Base-by-base conservation (phyloP, 805 yeast species). In the Ascoidea tarda region DNA sequence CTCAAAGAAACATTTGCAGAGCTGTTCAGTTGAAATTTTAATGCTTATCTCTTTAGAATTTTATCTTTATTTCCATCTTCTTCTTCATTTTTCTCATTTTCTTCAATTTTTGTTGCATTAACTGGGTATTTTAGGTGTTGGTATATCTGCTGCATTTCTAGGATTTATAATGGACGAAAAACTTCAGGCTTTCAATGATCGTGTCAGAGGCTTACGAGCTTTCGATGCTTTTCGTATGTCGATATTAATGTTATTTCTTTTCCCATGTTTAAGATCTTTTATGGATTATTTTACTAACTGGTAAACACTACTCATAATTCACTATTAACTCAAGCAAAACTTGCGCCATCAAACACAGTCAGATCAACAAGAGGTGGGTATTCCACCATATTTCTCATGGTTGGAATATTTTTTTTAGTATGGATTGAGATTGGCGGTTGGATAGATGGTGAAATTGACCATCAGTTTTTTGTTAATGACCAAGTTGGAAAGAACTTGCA, bases 401-500 rank as follows among this genome's bases (percentile, higher is more conserved):
- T 84, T 32, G 72, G 76, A 54, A 76, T 85, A 16, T 60, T 87
- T 14, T 78, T 88, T 61, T 70, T 90, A 45, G 66, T 87, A 5
- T 91, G 95, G 87, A 78, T 87, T 12, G 95, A 90, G 63, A 67
- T 89, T 33, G 96, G 97, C 6, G 83, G 85, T 12, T 87, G 75
- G 63, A 71, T 90, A 53, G 96, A 93, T 52, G 97, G 97, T 2
- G 75, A 75, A 53, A 76, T 84, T 6, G 88, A 82, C 60, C 85
- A 83, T 58, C 86, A 82, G 59, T 93, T 87, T 64, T 70, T 74
- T 3, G 95, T 93, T 5, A 95, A 87, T 60, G 71, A 74, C 44
- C 69, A 70, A 4, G 67, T 87, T 14, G 68, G 66, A n/a, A 68
- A 74, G 52, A 77, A 76, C 53, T 74, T 89, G 52, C 75, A 75